Evolutionary conservation across 805 yeast genomes (phyloP), one percentile per base, ranked within the genome.

Genomic region (Saturnispora kantuleensis): DNA sequence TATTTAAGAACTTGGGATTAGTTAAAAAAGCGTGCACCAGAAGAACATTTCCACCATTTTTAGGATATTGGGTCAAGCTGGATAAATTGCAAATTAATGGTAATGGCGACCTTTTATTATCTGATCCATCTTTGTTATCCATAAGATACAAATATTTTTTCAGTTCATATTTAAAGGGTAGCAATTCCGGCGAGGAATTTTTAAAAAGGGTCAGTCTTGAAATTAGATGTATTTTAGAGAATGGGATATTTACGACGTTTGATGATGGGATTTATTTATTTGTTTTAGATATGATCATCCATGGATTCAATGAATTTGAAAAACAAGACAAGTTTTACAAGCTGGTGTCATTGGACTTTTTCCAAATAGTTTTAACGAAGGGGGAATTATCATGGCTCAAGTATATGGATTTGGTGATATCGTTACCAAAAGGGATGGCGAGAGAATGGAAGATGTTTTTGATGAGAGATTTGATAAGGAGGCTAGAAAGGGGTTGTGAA

Each of bases 111-210:
- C 21, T 44, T 11, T 17, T 12, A 10, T 38, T 13, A 5, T 13
- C 41, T 30, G 45, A 42, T 32, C 41, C 45, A 17, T 18, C 35
- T 16, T 29, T 26, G 12, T 10, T 42, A 6, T 42, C 35, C 9
- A 37, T 37, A 12, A 26, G 36, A 8, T 35, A 31, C 13, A 42
- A 37, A 31, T 42, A 36, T 15, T 35, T 36, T 37, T 42, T 42
- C 37, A 42, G 45, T 26, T 36, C 45, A 12, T 42, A 42, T 39
- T 29, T 39, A 12, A 39, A 44, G 31, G 46, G 34, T 34, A 21
- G 33, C 13, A 15, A n/a, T 4, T 34, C 29, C 16, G 46, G 42
- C 13, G 46, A 39, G 3, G 42, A 44, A 5, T 44, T 44, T 21
- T 4, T 44, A 12, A 44, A 39, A 12, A 28, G 42, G 15, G 42